Evolutionary conservation across 2,329 filamentous ascomycete genomes (phyloP).

Genomic region (Neocucurbitaria cava): DNA sequence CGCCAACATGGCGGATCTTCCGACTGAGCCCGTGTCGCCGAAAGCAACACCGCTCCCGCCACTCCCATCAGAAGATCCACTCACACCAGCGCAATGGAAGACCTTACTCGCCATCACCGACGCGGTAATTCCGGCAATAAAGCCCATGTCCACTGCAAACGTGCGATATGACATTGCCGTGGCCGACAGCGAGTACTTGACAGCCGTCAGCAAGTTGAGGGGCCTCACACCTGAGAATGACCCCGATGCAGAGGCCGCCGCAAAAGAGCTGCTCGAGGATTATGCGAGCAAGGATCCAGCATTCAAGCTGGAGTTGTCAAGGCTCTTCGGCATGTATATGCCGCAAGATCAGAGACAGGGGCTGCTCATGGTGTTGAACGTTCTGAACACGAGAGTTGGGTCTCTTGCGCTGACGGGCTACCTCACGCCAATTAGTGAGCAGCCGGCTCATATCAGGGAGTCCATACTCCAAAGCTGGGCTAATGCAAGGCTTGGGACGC

Average conservation of each 20-base stretch:
- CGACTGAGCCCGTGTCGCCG: slow-evolving; percentile 40
- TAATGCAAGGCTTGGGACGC: slow-evolving; percentile 61
- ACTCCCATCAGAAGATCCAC: slow-evolving; percentile 54
- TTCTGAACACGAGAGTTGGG: slow-evolving; percentile 66
- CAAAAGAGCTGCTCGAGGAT: slow-evolving; percentile 62
- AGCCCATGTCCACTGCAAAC: slow-evolving; percentile 46
- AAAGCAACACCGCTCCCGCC: slow-evolving; percentile 56
- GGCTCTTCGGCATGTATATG: slow-evolving; percentile 58
- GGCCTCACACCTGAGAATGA: slow-evolving; percentile 34
- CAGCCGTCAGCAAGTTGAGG: slow-evolving; percentile 48
- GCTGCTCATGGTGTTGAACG: slow-evolving; percentile 59
- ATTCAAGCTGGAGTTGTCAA: slow-evolving; percentile 61
- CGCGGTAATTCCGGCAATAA: slow-evolving; percentile 66
- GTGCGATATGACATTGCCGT: slow-evolving; percentile 55
- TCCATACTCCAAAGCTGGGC: slow-evolving; percentile 69
- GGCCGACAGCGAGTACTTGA: slow-evolving; percentile 59
- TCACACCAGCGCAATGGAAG: slow-evolving; percentile 64
- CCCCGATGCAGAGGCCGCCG: slow-evolving; percentile 48
- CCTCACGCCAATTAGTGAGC: slow-evolving; percentile 66
- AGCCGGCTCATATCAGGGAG: slow-evolving; percentile 67
- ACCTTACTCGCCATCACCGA: slow-evolving; percentile 65
- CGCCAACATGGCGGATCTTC: slow-evolving; percentile 32
- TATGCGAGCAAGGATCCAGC: slow-evolving; percentile 59
- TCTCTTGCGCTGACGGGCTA: slow-evolving; percentile 73
- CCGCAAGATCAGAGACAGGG: slow-evolving; percentile 57